Percentiles rank a stretch among this genome's conserved stretches.
Conservation (phyloP, 805 yeast genomes). For the Kazachstania kunashirensis region DNA sequence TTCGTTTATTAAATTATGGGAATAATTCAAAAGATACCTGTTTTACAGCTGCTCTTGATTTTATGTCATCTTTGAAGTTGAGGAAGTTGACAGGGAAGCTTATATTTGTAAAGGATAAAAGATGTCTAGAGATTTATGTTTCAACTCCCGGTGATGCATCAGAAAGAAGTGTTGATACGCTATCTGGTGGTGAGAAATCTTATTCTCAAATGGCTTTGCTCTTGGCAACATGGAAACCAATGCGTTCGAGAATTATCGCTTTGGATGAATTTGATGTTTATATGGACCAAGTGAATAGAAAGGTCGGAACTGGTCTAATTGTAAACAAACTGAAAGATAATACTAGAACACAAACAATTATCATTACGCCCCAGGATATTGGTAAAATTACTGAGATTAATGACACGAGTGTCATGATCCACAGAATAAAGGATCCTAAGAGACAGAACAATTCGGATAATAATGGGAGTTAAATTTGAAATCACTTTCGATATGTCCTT, state of each 20-base stretch:
- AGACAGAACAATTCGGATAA: conserved; percentile 22
- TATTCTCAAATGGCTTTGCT: conserved; percentile 83
- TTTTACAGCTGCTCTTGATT: conserved; percentile 42
- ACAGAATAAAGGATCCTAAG: conserved; percentile 42
- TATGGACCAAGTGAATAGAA: conserved; percentile 90
- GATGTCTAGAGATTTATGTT: conserved; percentile 47
- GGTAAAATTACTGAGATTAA: conserved; percentile 51
- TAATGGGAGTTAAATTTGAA: no score
- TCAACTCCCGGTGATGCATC: conserved; percentile 50
- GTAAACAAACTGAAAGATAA: conserved; percentile 51
- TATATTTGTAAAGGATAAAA: conserved; percentile 46
- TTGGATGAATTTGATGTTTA: conserved; percentile 95
- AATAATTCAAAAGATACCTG: conserved; percentile 35
- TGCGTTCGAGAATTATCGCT: conserved; percentile 82
- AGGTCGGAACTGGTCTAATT: conserved; percentile 66
- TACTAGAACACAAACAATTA: conserved; percentile 72
- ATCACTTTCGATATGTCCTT: no score
- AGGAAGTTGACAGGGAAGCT: conserved; percentile 72
- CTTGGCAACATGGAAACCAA: conserved; percentile 84
- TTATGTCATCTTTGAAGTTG: conserved; percentile 48
- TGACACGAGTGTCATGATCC: conserved; percentile 53
- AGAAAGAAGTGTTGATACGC: conserved; percentile 63
- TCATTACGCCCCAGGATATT: conserved; percentile 91
- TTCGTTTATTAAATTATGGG: conserved; percentile 36
- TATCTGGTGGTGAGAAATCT: conserved; percentile 96